phyloP scores from a whole-genome alignment of 176 grass and related monocot species.

The Aegilops speltoides region DNA sequence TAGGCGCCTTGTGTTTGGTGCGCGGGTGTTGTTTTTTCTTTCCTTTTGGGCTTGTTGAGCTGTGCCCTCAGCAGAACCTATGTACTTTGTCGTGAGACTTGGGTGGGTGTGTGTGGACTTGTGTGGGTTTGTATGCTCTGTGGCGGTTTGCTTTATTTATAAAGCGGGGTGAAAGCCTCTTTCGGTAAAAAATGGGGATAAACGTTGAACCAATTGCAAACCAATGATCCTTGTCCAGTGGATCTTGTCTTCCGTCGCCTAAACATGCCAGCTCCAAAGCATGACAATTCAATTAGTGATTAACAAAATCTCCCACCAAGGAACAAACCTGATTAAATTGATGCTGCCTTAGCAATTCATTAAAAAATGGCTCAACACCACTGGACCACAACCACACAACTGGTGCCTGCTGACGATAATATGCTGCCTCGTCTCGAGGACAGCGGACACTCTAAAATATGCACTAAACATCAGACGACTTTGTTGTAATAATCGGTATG shows the following conservation, averaged over 20 bases:
- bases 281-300: not conserved
- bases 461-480: not conserved
- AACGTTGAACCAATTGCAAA: constrained; percentile 10
- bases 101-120: too few species aligned
- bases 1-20: too few species aligned
- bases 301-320: not conserved
- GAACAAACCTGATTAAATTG: not conserved
- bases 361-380: not conserved
- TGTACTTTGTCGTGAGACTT: too few species aligned
- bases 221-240: constrained; percentile 27
- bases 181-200: not conserved
- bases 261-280: constrained; percentile 5
- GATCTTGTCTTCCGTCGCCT: constrained; percentile 27
- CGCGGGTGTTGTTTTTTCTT: too few species aligned
- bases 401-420: not conserved
- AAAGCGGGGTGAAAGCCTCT: too few species aligned
- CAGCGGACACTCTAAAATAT: not conserved
- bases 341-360: not conserved
- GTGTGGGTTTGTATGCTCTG: too few species aligned
- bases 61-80: too few species aligned
- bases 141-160: too few species aligned
- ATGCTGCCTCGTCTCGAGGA: not conserved
- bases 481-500: too few species aligned
- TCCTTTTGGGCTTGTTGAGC: too few species aligned
- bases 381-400: not conserved